These are phyloP conservation scores for Heritiera littoralis DNA, from an alignment of 345 rosid species.

Conservation along the genomic window DNA sequence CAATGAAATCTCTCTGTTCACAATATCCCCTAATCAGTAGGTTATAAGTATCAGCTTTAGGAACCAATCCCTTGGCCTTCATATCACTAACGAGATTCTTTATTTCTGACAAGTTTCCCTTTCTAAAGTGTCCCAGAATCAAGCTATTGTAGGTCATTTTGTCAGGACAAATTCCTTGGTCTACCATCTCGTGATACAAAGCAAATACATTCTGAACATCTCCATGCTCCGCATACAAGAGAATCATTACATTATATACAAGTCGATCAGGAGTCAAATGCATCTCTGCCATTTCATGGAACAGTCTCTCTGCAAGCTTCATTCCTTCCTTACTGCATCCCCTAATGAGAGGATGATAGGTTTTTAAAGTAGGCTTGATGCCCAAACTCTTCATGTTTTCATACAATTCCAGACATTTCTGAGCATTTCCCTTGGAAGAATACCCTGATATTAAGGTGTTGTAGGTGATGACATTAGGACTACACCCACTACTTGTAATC, in stretches of 20 bases:
- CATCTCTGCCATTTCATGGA: conserved; percentile 52
- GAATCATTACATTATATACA: conserved; percentile 57
- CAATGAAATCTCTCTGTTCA: conserved; percentile 45
- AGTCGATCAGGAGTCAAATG: conserved; percentile 59
- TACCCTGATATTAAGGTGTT: conserved; percentile 76
- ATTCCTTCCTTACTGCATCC: conserved; percentile 54
- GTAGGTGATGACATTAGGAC: conserved; percentile 61
- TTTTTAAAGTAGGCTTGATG: conserved; percentile 53
- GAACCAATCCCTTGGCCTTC: conserved; percentile 50
- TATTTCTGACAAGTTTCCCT: conserved; percentile 44
- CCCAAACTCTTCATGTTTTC: conserved; percentile 65
- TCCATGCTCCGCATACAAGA: conserved; percentile 51
- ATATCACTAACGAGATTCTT: conserved; percentile 49
- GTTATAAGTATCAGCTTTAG: conserved; percentile 69
- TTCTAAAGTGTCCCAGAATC: conserved; percentile 55
- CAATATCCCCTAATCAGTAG: conserved; percentile 63
- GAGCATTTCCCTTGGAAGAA: conserved; percentile 44
- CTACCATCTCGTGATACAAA: conserved; percentile 55
- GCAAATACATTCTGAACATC: conserved; percentile 42
- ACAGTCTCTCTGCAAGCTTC: conserved; percentile 46
- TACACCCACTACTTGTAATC: conserved; percentile 48
- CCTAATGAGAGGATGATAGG: conserved; percentile 59
- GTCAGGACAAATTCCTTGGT: conserved; percentile 49
- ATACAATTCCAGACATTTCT: conserved; percentile 60
- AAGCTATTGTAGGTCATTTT: conserved; percentile 66